These are phyloP conservation scores for Hemileccinum impolitum DNA, from an alignment of 768 basidiomycete species.

Conservation along the genomic window DNA sequence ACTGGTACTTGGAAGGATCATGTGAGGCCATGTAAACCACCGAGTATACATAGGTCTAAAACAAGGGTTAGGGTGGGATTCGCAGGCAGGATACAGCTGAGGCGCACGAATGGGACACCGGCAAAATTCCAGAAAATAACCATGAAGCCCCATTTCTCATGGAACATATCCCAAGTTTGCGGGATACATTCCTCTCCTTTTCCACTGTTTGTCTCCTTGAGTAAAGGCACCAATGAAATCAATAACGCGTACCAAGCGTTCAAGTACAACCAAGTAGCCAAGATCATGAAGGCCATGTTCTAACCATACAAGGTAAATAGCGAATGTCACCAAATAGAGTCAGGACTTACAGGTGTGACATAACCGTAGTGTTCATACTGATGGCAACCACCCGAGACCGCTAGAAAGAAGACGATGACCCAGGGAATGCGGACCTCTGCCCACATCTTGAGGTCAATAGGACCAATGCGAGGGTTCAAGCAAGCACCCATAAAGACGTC, in stretches of 20 bases:
- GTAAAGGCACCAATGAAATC: not conserved
- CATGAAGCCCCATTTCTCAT: conserved; percentile 99
- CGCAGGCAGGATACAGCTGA: conserved; percentile 1
- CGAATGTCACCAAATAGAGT: not conserved
- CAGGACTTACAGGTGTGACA: conserved; percentile 73
- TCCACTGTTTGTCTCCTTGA: conserved; percentile 49
- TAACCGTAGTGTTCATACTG: conserved; percentile 92
- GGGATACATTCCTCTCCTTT: conserved; percentile 96
- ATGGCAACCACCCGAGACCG: conserved; percentile 90
- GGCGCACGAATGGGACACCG: conserved; percentile 82
- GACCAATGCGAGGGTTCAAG: conserved; percentile 89
- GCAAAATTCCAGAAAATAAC: conserved; percentile 98
- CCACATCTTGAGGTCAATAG: conserved; percentile 98
- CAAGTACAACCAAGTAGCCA: conserved; percentile 94
- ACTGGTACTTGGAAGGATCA: conserved; percentile 82
- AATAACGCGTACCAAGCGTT: conserved; percentile 73
- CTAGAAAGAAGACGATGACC: conserved; percentile 92
- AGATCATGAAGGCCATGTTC: conserved; percentile 97
- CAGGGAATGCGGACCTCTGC: conserved; percentile 96
- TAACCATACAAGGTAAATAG: conserved; percentile 25
- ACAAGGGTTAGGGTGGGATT: not conserved
- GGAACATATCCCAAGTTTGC: conserved; percentile 99
- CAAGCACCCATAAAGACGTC: conserved; percentile 96
- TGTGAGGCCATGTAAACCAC: conserved; percentile 98
- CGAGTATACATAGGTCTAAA: conserved; percentile 92